These are phyloP conservation scores for Fraxinus greggii DNA, from an alignment of 305 asterid species.

Conservation along the genomic window DNA sequence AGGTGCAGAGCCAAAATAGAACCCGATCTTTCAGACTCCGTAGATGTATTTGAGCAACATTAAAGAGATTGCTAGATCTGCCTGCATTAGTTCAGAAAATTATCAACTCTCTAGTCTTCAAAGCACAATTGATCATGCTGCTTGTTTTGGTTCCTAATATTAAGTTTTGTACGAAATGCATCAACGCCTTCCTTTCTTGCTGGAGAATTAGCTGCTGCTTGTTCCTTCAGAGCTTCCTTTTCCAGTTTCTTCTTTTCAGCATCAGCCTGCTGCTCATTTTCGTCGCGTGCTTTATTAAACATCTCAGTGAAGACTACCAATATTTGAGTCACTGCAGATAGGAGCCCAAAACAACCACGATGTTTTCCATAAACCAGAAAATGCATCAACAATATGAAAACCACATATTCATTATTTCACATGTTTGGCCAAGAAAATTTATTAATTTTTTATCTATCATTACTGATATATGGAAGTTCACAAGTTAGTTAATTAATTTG, in stretches of 20 bases:
- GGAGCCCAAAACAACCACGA: conserved; percentile 20
- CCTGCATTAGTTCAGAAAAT: conserved; percentile 12
- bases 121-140: conserved; percentile 28
- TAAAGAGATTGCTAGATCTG: background rate
- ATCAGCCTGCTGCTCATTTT: conserved; percentile 76
- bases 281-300: conserved; percentile 78
- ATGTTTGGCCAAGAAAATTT: conserved; percentile 7
- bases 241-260: conserved; percentile 91
- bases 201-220: conserved; percentile 63
- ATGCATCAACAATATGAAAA: background rate
- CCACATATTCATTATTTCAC: background rate
- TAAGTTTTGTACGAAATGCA: conserved; percentile 49
- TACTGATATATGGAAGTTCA: background rate
- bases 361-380: conserved; percentile 1
- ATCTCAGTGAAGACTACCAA: conserved; percentile 74
- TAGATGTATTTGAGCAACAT: conserved; percentile 5
- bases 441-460: background rate
- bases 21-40: background rate
- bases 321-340: conserved; percentile 79
- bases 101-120: conserved; percentile 3
- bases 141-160: conserved; percentile 38
- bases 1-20: conserved; percentile 7
- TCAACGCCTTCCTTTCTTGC: conserved; percentile 65
- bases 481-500: background rate
- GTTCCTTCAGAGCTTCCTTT: conserved; percentile 91